Conservation (phyloP, 1,284 basidiomycete species). For the Pseudozyma hubeiensis region DNA sequence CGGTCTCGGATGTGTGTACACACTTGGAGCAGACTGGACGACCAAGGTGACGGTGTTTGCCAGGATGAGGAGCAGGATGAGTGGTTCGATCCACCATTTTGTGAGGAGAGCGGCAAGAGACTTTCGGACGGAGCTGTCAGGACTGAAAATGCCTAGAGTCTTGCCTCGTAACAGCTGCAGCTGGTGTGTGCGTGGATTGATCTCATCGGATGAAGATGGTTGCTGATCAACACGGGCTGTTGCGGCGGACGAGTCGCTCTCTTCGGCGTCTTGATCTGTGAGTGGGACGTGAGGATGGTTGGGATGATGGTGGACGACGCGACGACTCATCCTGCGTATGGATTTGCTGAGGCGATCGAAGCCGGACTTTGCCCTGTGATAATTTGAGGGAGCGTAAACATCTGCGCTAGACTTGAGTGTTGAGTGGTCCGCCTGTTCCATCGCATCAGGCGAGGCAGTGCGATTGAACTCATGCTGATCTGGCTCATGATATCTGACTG, state of each 20-base stretch:
- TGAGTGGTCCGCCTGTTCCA: conserved; percentile 23
- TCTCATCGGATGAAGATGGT: not conserved
- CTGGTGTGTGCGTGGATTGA: conserved; percentile 21
- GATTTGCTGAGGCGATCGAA: conserved; percentile 56
- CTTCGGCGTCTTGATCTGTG: conserved; percentile 41
- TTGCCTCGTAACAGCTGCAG: conserved; percentile 75
- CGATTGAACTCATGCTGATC: conserved; percentile 14
- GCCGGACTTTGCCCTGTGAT: conserved; percentile 41
- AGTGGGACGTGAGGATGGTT: conserved; percentile 44
- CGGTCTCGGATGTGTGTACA: conserved; percentile 71
- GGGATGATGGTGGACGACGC: conserved; percentile 79
- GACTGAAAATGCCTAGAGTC: conserved; percentile 82
- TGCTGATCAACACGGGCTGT: conserved; percentile 9
- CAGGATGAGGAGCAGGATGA: conserved; percentile 85
- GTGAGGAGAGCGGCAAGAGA: conserved; percentile 30
- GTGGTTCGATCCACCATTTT: conserved; percentile 84
- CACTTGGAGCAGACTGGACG: conserved; percentile 77
- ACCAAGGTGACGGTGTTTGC: conserved; percentile 85
- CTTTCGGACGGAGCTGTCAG: conserved; percentile 68
- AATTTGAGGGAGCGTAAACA: conserved; percentile 29
- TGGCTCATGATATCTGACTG: conserved; percentile 18
- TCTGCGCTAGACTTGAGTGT: conserved; percentile 48
- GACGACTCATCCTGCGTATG: conserved; percentile 78
- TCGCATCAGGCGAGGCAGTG: conserved; percentile 36
- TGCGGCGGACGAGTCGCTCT: conserved; percentile 38